Conservation (phyloP, 768 basidiomycete genomes). For the Termitomyces sp. region DNA sequence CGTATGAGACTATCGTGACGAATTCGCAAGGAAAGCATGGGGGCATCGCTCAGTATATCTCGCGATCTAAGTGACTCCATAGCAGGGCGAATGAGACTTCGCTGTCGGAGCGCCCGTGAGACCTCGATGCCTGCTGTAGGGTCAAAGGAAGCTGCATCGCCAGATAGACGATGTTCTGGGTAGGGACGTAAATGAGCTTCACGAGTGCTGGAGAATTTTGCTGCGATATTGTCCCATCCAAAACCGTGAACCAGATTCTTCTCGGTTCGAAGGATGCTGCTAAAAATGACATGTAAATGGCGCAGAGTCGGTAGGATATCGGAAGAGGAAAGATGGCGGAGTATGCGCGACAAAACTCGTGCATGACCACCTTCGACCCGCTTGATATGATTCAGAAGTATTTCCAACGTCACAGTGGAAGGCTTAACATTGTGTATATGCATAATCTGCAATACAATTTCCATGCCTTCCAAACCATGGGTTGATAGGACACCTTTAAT, state of each 20-base stretch:
- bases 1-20: conserved; percentile 52
- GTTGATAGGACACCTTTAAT: conserved; percentile 42
- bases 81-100: conserved; percentile 31
- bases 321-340: conserved; percentile 39
- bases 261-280: conserved; percentile 46
- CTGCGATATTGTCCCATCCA: conserved; percentile 42
- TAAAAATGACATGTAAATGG: conserved; percentile 53
- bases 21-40: conserved; percentile 58
- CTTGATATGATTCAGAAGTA: conserved; percentile 48
- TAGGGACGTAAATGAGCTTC: conserved; percentile 5
- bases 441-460: conserved; percentile 51
- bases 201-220: conserved; percentile 29
- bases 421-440: conserved; percentile 39
- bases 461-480: conserved; percentile 44
- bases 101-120: conserved; percentile 22
- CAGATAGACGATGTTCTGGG: conserved; percentile 16
- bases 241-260: conserved; percentile 35
- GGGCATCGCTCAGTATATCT: conserved; percentile 47
- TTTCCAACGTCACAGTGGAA: conserved; percentile 47
- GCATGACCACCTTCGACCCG: conserved; percentile 37
- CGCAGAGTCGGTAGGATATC: conserved; percentile 41
- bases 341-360: conserved; percentile 37
- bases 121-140: conserved; percentile 42
- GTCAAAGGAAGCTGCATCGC: conserved; percentile 32
- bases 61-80: conserved; percentile 41